A percentile compares a stretch with the other conserved stretches of the same genome.
Evolutionary conservation across 352 stramenopile genomes (phyloP).

Genomic region (Globisporangium ultimum): DNA sequence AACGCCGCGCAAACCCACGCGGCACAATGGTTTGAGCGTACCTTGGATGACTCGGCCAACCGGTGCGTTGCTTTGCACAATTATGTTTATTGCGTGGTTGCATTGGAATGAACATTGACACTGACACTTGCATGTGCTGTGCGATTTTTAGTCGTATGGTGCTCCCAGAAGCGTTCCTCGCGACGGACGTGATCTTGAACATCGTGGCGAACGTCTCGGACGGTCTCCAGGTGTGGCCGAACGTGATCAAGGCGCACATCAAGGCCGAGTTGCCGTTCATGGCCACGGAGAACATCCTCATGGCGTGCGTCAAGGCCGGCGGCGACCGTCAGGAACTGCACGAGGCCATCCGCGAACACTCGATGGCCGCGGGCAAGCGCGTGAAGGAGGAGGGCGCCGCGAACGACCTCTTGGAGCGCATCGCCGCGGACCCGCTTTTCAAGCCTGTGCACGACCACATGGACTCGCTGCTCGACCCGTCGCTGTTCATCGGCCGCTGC

Average conservation of each 20-base stretch:
- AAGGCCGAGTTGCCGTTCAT: conserved; percentile 99
- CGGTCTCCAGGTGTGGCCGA: conserved; percentile 95
- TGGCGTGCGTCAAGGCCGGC: conserved; percentile 98
- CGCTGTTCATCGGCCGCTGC: conserved; percentile 96
- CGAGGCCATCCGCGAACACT: conserved; percentile 98
- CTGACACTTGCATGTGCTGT: conserved; percentile 1
- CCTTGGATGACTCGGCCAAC: conserved; percentile 98
- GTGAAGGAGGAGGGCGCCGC: conserved; percentile 97
- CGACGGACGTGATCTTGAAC: conserved; percentile 97
- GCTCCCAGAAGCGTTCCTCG: conserved; percentile 97
- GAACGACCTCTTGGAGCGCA: conserved; percentile 98
- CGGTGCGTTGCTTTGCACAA: conserved; percentile 40
- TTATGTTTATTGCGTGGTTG: not conserved
- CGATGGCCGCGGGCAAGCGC: conserved; percentile 96
- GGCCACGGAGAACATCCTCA: conserved; percentile 99
- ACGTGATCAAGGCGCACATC: conserved; percentile 96
- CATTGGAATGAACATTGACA: not conserved
- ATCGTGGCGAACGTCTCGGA: conserved; percentile 97
- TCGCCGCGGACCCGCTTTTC: conserved; percentile 94
- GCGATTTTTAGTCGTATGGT: conserved; percentile 82
- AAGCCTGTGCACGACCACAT: conserved; percentile 94
- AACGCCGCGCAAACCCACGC: conserved; percentile 96
- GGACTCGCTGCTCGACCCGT: conserved; percentile 94
- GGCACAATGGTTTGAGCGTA: conserved; percentile 99
- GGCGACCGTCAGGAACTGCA: conserved; percentile 98